Conservation (phyloP, 2,329 filamentous ascomycete species). For the Stagonosporopsis tanaceti region DNA sequence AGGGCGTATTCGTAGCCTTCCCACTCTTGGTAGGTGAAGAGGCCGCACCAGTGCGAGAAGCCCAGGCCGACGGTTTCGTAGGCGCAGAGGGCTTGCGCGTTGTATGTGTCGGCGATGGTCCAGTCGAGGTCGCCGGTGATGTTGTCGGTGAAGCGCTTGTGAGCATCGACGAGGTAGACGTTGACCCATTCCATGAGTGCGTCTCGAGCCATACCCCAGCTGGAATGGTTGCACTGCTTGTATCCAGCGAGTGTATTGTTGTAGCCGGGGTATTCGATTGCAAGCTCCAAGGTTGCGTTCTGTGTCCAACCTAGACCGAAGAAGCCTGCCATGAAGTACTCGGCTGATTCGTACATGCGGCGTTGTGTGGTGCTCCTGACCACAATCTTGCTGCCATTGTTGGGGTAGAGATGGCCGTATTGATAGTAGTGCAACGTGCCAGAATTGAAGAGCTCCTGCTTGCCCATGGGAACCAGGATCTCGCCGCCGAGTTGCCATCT, state of each 20-base stretch:
- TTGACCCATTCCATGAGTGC: constrained; percentile 67
- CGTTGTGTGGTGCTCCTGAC: constrained; percentile 78
- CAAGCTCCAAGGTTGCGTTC: constrained; percentile 75
- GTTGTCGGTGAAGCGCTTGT: constrained; percentile 64
- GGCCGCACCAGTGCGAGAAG: constrained; percentile 75
- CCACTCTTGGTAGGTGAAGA: constrained; percentile 82
- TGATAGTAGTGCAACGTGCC: constrained; percentile 76
- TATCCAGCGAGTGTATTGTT: constrained; percentile 78
- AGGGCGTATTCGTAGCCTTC: constrained; percentile 74
- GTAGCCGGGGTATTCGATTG: constrained; percentile 69
- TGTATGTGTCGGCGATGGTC: constrained; percentile 53
- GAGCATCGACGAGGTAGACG: constrained; percentile 72
- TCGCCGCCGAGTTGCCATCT: constrained; percentile 73
- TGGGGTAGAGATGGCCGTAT: constrained; percentile 72
- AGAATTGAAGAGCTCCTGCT: constrained; percentile 76
- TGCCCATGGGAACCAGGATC: constrained; percentile 75
- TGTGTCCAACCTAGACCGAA: constrained; percentile 78
- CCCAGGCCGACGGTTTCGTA: constrained; percentile 82
- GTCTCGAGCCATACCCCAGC: constrained; percentile 55
- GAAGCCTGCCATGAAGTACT: constrained; percentile 81
- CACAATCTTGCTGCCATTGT: constrained; percentile 75
- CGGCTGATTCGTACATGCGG: constrained; percentile 78
- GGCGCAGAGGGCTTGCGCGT: constrained; percentile 76
- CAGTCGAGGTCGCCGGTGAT: constrained; percentile 51
- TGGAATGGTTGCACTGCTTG: constrained; percentile 70